These are phyloP conservation scores for Colletotrichum shisoi DNA, from an alignment of 2,329 filamentous ascomycete genomes.

Conservation along the genomic window DNA sequence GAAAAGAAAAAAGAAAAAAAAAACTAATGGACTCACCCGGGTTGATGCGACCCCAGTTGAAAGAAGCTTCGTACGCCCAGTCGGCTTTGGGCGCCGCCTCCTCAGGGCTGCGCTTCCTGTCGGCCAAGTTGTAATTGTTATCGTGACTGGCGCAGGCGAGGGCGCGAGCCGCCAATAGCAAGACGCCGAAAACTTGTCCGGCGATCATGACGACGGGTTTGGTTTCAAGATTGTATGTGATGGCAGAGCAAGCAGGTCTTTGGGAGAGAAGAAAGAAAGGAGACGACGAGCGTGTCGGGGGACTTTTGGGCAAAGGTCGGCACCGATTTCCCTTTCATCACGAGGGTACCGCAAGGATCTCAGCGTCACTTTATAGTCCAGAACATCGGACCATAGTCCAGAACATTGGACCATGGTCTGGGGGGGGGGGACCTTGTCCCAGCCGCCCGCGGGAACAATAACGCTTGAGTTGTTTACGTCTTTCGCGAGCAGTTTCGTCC, in stretches of 20 bases:
- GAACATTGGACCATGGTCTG: neutral
- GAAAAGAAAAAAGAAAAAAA: too few species aligned
- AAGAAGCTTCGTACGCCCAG: slow-evolving; percentile 38
- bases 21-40: slow-evolving; percentile 10
- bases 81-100: slow-evolving; percentile 18
- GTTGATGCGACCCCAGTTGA: slow-evolving; percentile 37
- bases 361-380: neutral
- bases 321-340: too few species aligned
- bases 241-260: too few species aligned
- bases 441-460: too few species aligned
- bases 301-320: too few species aligned
- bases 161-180: neutral
- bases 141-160: slow-evolving; percentile 29
- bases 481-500: neutral
- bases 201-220: neutral
- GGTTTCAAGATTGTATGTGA: too few species aligned
- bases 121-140: slow-evolving; percentile 23
- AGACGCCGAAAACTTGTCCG: neutral
- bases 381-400: neutral
- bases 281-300: too few species aligned
- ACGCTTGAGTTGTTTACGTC: neutral
- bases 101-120: neutral
- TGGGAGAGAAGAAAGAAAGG: neutral
- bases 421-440: too few species aligned
- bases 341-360: neutral